phyloP scores from a whole-genome alignment of 148 eudicot species.

The Rhododendron mucronatum region DNA sequence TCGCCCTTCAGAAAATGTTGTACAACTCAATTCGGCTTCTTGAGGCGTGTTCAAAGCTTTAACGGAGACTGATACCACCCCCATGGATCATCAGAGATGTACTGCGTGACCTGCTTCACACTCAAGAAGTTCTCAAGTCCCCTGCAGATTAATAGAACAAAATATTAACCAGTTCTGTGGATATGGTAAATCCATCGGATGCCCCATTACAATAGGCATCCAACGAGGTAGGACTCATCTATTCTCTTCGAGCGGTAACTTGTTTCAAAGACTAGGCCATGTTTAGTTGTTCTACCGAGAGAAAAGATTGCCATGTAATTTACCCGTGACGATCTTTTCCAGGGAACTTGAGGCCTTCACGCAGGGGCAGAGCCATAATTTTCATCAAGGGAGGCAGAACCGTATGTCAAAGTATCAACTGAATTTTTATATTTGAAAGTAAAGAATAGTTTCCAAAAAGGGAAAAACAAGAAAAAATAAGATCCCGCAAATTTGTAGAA shows the following conservation, averaged over 20 bases:
- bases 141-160: constrained; percentile 40
- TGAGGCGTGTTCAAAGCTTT: constrained; percentile 42
- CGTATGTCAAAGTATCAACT: no score
- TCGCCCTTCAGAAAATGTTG: neutral
- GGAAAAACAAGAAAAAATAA: no score
- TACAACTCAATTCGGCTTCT: neutral
- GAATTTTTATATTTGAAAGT: no score
- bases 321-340: neutral
- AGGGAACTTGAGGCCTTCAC: neutral
- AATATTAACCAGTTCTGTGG: neutral
- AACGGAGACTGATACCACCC: constrained; percentile 91
- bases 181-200: neutral
- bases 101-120: constrained; percentile 85
- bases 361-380: neutral
- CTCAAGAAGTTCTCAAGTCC: constrained; percentile 90
- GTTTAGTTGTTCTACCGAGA: neutral
- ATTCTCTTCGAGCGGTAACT: neutral
- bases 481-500: no score
- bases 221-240: no score
- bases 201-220: neutral
- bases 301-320: constrained; percentile 3
- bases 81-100: constrained; percentile 81
- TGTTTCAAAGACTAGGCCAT: neutral
- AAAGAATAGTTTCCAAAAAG: no score
- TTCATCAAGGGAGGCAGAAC: no score